phyloP scores from a whole-genome alignment of 495 filamentous ascomycete species.

The Lasiosphaeriaceae sp. region DNA sequence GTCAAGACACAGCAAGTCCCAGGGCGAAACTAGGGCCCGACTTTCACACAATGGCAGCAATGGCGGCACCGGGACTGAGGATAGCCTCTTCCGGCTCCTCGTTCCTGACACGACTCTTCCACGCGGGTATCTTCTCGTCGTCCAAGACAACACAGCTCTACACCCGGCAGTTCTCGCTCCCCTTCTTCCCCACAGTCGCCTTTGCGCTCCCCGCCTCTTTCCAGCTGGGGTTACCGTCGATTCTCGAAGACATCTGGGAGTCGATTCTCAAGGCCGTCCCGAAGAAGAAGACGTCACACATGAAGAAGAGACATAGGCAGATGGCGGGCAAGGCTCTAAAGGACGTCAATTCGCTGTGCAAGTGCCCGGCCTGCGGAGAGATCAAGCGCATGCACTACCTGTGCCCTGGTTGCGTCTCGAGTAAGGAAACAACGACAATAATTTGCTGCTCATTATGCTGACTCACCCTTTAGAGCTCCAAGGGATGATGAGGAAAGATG shows the following conservation, averaged over 20 bases:
- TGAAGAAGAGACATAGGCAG: conserved; percentile 88
- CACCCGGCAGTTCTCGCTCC: conserved; percentile 36
- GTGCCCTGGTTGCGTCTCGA: conserved; percentile 68
- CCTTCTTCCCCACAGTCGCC: conserved; percentile 45
- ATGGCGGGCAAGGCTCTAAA: conserved; percentile 92
- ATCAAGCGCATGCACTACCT: conserved; percentile 83
- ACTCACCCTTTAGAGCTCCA: conserved; percentile 28
- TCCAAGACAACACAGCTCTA: conserved; percentile 37
- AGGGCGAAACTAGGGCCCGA: neutral
- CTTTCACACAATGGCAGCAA: conserved; percentile 17
- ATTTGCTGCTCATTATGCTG: conserved; percentile 4
- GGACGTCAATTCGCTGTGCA: conserved; percentile 80
- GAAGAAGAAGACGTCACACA: conserved; percentile 98
- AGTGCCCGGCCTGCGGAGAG: conserved; percentile 82
- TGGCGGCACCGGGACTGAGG: conserved; percentile 41
- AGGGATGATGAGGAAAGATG: conserved; percentile 23
- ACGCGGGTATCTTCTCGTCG: conserved; percentile 33
- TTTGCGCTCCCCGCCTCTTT: conserved; percentile 54
- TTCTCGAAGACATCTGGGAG: conserved; percentile 82
- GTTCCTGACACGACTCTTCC: conserved; percentile 36
- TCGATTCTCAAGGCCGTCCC: conserved; percentile 87
- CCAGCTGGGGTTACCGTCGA: conserved; percentile 46
- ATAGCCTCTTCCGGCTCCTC: conserved; percentile 21
- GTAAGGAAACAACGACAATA: conserved; percentile 25
- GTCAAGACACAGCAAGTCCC: no score